A percentile compares a stretch with the other conserved stretches of the same genome.
Evolutionary conservation across 169 alveolate species (phyloP).

Genomic region (Plasmodium coatneyi): DNA sequence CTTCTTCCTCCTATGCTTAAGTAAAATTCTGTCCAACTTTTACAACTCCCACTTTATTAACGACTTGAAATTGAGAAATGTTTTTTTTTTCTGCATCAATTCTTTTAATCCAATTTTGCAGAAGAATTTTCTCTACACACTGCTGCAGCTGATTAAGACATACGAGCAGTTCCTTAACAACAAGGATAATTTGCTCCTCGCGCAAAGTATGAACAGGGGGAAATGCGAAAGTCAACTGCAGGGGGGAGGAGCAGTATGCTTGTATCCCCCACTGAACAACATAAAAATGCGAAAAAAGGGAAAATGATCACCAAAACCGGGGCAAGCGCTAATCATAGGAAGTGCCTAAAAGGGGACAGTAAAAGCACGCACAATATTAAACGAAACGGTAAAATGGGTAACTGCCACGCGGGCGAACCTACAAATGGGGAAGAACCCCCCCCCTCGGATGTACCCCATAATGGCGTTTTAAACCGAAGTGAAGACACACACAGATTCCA

Average conservation of each 20-base stretch:
- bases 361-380: neutral
- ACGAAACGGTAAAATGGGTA: neutral
- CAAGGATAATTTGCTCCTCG: slow-evolving; percentile 12
- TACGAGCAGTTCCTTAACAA: slow-evolving; percentile 39
- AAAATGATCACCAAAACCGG: neutral
- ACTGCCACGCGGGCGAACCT: neutral
- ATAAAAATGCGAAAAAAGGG: neutral
- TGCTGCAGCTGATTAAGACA: slow-evolving; percentile 73
- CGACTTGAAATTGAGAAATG: slow-evolving; percentile 57
- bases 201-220: neutral
- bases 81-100: slow-evolving; percentile 44
- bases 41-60: slow-evolving; percentile 67
- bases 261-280: neutral
- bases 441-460: neutral
- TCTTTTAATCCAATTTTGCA: slow-evolving; percentile 24
- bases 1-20: slow-evolving; percentile 55
- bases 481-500: neutral
- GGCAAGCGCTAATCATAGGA: neutral
- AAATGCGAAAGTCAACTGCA: neutral
- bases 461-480: neutral
- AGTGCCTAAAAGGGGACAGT: neutral
- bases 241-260: neutral
- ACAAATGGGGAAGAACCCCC: neutral
- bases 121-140: slow-evolving; percentile 44
- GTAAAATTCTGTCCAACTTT: slow-evolving; percentile 62